Evolutionary conservation across 2,329 filamentous ascomycete species (phyloP).

Genomic region (Paracoccidioides lutzii): DNA sequence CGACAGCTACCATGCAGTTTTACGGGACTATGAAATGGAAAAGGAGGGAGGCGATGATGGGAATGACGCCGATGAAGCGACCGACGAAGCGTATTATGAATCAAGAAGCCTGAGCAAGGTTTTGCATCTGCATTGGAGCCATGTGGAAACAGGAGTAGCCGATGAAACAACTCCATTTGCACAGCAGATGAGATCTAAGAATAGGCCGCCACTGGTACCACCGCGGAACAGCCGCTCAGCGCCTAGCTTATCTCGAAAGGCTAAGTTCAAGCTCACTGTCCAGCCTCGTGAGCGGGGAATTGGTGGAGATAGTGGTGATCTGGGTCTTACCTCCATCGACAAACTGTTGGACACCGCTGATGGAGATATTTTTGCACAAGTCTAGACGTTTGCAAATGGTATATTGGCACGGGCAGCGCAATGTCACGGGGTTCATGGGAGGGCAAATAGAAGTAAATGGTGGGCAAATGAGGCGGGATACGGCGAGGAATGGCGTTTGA

Average conservation of each 20-base stretch:
- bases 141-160: neutral
- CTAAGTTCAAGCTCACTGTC: neutral
- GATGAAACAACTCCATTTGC: neutral
- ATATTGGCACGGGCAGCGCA: too few relatives aligned
- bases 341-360: neutral
- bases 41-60: too few relatives aligned
- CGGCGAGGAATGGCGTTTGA: too few relatives aligned
- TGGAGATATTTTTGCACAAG: neutral
- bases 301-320: neutral
- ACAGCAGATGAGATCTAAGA: neutral
- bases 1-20: neutral
- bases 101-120: neutral
- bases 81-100: neutral
- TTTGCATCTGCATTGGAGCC: neutral
- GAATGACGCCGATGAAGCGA: too few relatives aligned
- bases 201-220: neutral
- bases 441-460: too few relatives aligned
- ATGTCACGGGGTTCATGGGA: too few relatives aligned
- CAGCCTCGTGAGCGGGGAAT: neutral
- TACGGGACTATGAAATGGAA: too few relatives aligned
- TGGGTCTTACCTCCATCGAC: neutral
- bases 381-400: neutral
- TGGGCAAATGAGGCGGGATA: too few relatives aligned
- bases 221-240: neutral
- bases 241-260: neutral